Base-by-base conservation (phyloP, 2,329 filamentous ascomycete species). In the Hypoxylon rubiginosum region DNA sequence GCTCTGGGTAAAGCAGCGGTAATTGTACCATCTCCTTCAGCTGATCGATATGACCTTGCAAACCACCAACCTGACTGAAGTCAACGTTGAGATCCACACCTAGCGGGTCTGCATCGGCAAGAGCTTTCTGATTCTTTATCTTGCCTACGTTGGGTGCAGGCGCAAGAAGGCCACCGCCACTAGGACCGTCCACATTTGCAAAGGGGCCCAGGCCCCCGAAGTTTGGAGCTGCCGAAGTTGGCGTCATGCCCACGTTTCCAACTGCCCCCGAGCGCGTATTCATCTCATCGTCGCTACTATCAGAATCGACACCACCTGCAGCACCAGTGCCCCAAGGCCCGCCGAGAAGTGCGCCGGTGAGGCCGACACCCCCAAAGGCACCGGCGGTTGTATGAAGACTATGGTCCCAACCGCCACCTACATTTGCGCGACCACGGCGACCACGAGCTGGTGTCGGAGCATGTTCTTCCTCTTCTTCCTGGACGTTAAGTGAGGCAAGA, bases 21-120 rank as follows among this genome's bases (percentile, higher is more conserved):
- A 99, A 86, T 71, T 95, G 92, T 17, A 99, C 95, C 96, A 99
- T 99, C 81, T 99, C 96, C 80, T 99, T 98, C 67, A 99, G 85
- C 79, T 97, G 93, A 76, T 97, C 94, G 76, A 99, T 97, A 76
- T 98, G 95, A 36, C 93, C 91, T 77, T 97, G 90, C 48, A 99
- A 82, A 43, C 96, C 96, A 75, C 96, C 96, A 60, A 99, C 94
- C 70, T 94, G 93, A 78, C 92, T 95, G 77, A 99, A 97, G 76
- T 94, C 94, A 67, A 99, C 93, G 74, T 89, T 95, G 75, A 95
- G 83, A 76, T 98, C 94, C 34, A 99, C 94, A 9, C 96, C 96
- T 3, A 99, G 86, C 48, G 96, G 96, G 76, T 98, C 96, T 3
- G 94, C 93, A 81, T 99, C 96, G 21, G 95, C 95, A 51, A 97